Percentiles rank a stretch among this genome's conserved stretches.
These are phyloP conservation scores for Komagataella populi DNA, from an alignment of 805 yeast genomes.

Conservation along the genomic window DNA sequence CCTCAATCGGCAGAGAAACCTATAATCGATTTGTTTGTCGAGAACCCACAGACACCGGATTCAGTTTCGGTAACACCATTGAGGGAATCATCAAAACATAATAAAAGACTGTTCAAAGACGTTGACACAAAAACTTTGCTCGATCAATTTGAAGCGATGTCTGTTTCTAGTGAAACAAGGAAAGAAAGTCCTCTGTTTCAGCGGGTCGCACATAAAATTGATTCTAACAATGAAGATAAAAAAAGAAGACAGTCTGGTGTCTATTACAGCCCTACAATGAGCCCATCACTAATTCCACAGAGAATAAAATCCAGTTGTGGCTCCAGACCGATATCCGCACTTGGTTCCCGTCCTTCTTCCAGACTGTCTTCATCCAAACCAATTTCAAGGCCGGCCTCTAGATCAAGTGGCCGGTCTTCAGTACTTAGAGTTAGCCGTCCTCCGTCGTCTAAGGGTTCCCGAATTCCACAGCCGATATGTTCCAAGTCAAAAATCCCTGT, in stretches of 20 bases:
- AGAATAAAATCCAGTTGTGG: neutral
- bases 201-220: neutral
- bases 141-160: neutral
- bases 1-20: conserved; percentile 14
- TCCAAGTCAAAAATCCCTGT: neutral
- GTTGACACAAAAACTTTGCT: neutral
- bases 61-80: neutral
- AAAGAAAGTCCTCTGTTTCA: neutral
- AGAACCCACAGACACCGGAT: neutral
- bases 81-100: conserved; percentile 10
- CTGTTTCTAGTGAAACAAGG: neutral
- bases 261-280: neutral
- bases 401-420: neutral
- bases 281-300: neutral
- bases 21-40: conserved; percentile 3
- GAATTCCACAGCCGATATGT: neutral
- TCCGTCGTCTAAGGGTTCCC: neutral
- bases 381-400: neutral
- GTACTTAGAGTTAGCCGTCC: neutral
- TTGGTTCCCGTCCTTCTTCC: neutral
- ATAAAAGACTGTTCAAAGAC: neutral
- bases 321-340: neutral
- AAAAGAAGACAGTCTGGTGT: neutral
- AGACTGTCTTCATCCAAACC: neutral
- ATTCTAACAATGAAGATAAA: neutral